Conservation (phyloP, 1,139 yeast genomes). For the Yamadazyma aaseri region DNA sequence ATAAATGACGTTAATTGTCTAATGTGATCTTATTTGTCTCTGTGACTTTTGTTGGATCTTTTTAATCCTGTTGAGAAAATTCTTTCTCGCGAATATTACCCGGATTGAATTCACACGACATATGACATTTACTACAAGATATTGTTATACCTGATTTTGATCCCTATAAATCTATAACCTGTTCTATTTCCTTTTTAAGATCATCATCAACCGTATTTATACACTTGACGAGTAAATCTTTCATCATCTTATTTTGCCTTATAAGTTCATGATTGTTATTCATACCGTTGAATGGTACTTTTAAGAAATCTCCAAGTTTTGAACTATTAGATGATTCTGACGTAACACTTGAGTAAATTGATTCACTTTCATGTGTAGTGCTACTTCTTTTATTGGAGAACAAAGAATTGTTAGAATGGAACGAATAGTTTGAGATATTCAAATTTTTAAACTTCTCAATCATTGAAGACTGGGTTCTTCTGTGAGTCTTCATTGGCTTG, state of each 20-base stretch:
- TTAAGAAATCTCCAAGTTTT: slow-evolving; percentile 27
- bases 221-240: slow-evolving; percentile 12
- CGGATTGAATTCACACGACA: slow-evolving; percentile 1
- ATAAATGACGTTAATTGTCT: neutral
- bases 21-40: neutral
- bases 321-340: slow-evolving; percentile 10
- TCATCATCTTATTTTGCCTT: slow-evolving; percentile 10
- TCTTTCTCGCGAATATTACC: slow-evolving; percentile 2
- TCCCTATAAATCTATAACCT: slow-evolving; percentile 1
- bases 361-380: slow-evolving; percentile 24
- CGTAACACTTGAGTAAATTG: slow-evolving; percentile 29
- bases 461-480: slow-evolving; percentile 19
- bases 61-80: slow-evolving; percentile 3
- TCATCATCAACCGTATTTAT: slow-evolving; percentile 11
- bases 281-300: slow-evolving; percentile 18
- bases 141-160: neutral
- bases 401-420: slow-evolving; percentile 16
- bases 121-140: neutral
- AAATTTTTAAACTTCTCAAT: slow-evolving; percentile 19
- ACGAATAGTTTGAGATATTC: slow-evolving; percentile 17
- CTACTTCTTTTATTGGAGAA: slow-evolving; percentile 18
- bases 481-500: slow-evolving; percentile 18
- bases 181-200: slow-evolving; percentile 15
- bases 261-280: slow-evolving; percentile 3
- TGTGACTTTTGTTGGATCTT: neutral